Evolutionary conservation across 306 rosid genomes (phyloP), one percentile per base, ranked within the genome.

Genomic region (Castanopsis chinensis): DNA sequence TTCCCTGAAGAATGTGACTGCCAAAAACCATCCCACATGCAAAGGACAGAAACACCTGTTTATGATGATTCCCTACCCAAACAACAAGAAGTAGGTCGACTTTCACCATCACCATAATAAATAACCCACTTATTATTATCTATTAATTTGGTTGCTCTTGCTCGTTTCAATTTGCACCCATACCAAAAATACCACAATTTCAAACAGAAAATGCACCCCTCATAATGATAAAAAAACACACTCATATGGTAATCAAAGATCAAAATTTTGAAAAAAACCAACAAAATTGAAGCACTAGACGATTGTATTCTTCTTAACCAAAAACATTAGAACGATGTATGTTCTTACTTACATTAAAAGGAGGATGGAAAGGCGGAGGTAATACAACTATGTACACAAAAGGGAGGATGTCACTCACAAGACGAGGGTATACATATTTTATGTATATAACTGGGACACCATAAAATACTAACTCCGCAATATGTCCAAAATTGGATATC

Each of bases 401-500:
- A 71, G 78, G 25, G 77, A 63, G 84, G 79, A 52, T 35, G 85
- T 74, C 76, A 76, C 79, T 78, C 76, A 78, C 82, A 77, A 79
- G 91, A 81, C 35, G 6, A 6, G 70, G 68, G 71, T 32, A 84
- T 79, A 72, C 80, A 81, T 67, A 83, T 71, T 75, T 71, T 28
- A 56, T 58, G 74, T 70, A 69, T 58, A 72, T 72, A 79, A 79
- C 76, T 76, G 8, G 75, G 75, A 77, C 60, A 82, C 71, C 80
- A 69, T 41, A 72, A 84, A 72, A 75, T 83, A 84, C 83, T 30
- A 75, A 73, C 76, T 87, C 90, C 84, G 79, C 81, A 80, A 71
- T 79, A 67, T 9, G 80, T 86, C 85, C 88, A 82, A 88, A 87
- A 89, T 84, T 82, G 87, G 88, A 86, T 77, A 79, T 78, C 86